These are phyloP conservation scores for Penicillium cataractarum DNA, from an alignment of 495 filamentous ascomycete species.

Conservation along the genomic window DNA sequence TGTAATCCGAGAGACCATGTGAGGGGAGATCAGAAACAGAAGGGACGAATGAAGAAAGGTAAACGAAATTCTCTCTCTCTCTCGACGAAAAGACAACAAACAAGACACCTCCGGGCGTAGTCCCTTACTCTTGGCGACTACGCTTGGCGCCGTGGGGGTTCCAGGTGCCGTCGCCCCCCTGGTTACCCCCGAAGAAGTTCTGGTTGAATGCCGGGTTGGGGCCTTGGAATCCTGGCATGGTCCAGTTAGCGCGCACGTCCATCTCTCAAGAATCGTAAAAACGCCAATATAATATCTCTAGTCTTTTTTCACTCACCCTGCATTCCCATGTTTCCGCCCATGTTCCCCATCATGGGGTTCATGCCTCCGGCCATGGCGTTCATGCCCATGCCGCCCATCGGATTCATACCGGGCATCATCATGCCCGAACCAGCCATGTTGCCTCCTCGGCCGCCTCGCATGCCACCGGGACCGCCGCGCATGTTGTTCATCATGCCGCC, in stretches of 20 bases:
- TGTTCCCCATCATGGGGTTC: slow-evolving; percentile 43
- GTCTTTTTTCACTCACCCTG: slow-evolving; percentile 52
- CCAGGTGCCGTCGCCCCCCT: slow-evolving; percentile 65
- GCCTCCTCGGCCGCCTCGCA: slow-evolving; percentile 72
- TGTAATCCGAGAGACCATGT: neutral
- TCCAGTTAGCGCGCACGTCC: slow-evolving; percentile 7
- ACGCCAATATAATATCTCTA: neutral
- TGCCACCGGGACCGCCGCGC: slow-evolving; percentile 66
- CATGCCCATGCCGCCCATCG: slow-evolving; percentile 70
- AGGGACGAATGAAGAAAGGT: slow-evolving; percentile 1
- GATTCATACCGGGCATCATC: slow-evolving; percentile 57
- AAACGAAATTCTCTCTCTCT: no score
- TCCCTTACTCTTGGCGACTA: slow-evolving; percentile 64
- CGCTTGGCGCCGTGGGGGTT: slow-evolving; percentile 87
- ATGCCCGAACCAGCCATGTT: slow-evolving; percentile 55
- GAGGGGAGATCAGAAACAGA: slow-evolving; percentile 6
- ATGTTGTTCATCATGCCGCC: slow-evolving; percentile 69
- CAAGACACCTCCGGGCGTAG: neutral
- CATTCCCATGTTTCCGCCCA: slow-evolving; percentile 64
- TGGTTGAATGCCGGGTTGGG: slow-evolving; percentile 77
- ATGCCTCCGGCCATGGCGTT: slow-evolving; percentile 63
- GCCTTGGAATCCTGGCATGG: slow-evolving; percentile 63
- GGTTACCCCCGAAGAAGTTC: slow-evolving; percentile 65
- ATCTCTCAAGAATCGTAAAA: neutral
- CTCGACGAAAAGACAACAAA: neutral